Percentiles rank a stretch among this genome's conserved stretches.
Evolutionary conservation across 78 protist species (phyloP).

Genomic region (Dictyostelium citrinum): DNA sequence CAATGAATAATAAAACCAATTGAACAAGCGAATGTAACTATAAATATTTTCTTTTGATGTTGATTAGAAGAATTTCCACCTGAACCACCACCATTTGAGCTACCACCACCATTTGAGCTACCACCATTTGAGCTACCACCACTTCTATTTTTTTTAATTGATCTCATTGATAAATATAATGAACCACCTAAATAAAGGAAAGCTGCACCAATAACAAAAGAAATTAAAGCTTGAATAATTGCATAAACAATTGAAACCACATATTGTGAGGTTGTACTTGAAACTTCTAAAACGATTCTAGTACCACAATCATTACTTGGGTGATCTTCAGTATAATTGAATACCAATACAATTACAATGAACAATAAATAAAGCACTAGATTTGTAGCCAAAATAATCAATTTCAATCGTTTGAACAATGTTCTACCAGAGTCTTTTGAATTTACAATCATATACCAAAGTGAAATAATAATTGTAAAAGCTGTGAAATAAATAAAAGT

Average conservation of each 20-base stretch:
- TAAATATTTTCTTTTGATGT: conserved; percentile 19
- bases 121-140: neutral
- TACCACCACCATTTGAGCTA: neutral
- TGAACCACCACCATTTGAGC: neutral
- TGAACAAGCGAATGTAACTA: conserved; percentile 19
- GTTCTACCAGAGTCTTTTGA: neutral
- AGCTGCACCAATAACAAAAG: conserved; percentile 30
- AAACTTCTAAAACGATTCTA: neutral
- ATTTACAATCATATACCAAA: conserved; percentile 29
- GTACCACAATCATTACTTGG: conserved; percentile 12
- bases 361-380: conserved; percentile 5
- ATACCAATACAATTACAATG: conserved; percentile 26
- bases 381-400: neutral
- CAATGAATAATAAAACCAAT: conserved; percentile 40
- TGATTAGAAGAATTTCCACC: neutral
- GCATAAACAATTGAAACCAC: conserved; percentile 40
- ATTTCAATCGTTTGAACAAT: neutral
- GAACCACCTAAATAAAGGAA: conserved; percentile 39
- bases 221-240: conserved; percentile 39
- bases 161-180: neutral
- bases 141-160: neutral
- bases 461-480: conserved; percentile 15
- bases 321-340: neutral
- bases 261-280: conserved; percentile 10
- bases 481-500: conserved; percentile 48